phyloP scores from a whole-genome alignment of 768 basidiomycete genomes.

The Amyloporia xantha region DNA sequence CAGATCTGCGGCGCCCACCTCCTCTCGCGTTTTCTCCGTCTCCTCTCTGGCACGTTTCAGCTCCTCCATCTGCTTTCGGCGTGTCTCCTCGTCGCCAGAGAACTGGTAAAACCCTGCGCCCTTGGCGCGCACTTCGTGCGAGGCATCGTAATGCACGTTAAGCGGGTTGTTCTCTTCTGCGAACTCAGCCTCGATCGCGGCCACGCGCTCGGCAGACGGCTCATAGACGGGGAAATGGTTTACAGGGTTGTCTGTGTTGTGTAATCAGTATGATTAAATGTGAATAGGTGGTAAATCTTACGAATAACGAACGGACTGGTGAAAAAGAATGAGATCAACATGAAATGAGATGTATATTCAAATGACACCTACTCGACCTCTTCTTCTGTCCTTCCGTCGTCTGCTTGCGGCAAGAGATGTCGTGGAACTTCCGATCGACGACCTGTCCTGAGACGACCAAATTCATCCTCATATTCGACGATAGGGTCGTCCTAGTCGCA shows the following conservation, averaged over 20 bases:
- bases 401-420: constrained; percentile 42
- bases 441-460: constrained; percentile 67
- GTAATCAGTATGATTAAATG: background rate
- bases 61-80: constrained; percentile 78
- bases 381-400: constrained; percentile 45
- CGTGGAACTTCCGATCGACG: constrained; percentile 74
- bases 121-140: constrained; percentile 75
- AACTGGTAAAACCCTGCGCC: constrained; percentile 94
- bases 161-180: constrained; percentile 70
- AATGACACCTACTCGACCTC: constrained; percentile 47
- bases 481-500: constrained; percentile 59
- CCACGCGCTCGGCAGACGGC: constrained; percentile 73
- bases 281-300: constrained; percentile 4
- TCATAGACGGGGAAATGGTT: constrained; percentile 86
- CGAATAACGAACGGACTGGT: constrained; percentile 21
- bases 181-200: constrained; percentile 63
- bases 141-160: constrained; percentile 74
- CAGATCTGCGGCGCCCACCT: constrained; percentile 53
- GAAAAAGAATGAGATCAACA: constrained; percentile 3
- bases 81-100: constrained; percentile 74
- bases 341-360: background rate
- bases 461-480: constrained; percentile 84
- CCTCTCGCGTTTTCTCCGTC: constrained; percentile 57
- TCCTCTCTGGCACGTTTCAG: constrained; percentile 61
- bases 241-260: constrained; percentile 61